Evolutionary conservation across 2,329 filamentous ascomycete genomes (phyloP).

Genomic region (Diaporthe sp.): DNA sequence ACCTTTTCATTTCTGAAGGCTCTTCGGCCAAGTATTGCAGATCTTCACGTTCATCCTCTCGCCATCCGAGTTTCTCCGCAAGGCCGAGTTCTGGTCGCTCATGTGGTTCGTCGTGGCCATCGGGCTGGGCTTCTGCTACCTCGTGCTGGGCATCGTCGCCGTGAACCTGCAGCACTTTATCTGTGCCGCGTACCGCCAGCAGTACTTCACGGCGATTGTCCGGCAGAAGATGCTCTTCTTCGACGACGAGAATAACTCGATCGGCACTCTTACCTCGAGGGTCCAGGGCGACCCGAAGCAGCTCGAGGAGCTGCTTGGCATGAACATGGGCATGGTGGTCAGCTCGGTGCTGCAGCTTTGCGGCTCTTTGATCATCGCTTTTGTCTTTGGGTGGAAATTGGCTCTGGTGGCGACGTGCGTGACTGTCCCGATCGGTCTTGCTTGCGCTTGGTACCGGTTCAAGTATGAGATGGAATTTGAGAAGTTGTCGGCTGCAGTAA

Average conservation of each 20-base stretch:
- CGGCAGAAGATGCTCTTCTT: constrained; percentile 72
- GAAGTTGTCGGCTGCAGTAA: constrained; percentile 71
- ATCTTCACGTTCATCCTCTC: constrained; percentile 57
- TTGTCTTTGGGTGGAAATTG: constrained; percentile 82
- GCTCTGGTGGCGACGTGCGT: constrained; percentile 76
- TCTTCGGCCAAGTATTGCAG: constrained; percentile 66
- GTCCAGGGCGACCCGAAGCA: constrained; percentile 69
- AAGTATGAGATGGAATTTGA: constrained; percentile 76
- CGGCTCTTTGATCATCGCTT: constrained; percentile 75
- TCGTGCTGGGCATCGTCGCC: constrained; percentile 58
- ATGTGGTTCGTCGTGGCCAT: constrained; percentile 66
- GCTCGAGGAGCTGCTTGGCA: constrained; percentile 72
- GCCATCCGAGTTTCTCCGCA: constrained; percentile 50
- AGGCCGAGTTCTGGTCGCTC: constrained; percentile 71
- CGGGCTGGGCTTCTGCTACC: constrained; percentile 51
- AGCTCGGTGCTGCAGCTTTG: constrained; percentile 75
- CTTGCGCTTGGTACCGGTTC: constrained; percentile 64
- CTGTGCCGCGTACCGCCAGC: constrained; percentile 67
- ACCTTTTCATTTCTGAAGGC: constrained; percentile 50
- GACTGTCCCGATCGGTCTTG: constrained; percentile 63
- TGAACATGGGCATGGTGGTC: constrained; percentile 73
- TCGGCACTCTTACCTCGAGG: constrained; percentile 70
- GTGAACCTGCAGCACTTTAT: constrained; percentile 60
- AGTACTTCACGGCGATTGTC: constrained; percentile 73
- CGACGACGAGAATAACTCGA: constrained; percentile 70